Conservation (phyloP, 208 protist species). For the Perkinsela sp. region DNA sequence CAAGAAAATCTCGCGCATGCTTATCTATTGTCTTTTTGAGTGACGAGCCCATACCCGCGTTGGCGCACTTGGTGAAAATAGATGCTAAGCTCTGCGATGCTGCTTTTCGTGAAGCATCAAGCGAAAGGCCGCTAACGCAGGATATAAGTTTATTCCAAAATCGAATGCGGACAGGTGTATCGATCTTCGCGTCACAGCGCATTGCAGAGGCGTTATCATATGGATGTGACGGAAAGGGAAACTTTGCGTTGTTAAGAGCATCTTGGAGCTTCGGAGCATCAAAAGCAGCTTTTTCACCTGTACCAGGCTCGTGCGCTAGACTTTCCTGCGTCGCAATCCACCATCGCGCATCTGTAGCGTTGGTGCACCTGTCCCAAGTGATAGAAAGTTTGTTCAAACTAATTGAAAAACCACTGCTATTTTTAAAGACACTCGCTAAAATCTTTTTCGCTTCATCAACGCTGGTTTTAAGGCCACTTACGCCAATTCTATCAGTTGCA, state of each 20-base stretch:
- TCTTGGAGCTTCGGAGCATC: background rate
- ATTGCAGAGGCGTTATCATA: background rate
- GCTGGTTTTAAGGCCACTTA: background rate
- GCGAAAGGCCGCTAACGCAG: background rate
- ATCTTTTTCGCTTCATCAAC: background rate
- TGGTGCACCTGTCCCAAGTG: background rate
- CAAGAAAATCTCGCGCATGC: background rate
- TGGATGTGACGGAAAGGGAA: background rate
- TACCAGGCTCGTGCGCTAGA: background rate
- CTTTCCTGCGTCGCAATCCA: background rate
- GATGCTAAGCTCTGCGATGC: background rate
- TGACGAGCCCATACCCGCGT: background rate
- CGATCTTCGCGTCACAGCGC: background rate
- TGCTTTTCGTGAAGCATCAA: background rate
- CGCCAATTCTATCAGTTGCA: background rate
- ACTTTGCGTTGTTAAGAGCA: background rate
- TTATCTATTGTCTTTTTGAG: background rate
- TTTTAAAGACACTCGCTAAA: background rate
- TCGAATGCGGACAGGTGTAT: background rate
- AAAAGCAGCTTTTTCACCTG: background rate
- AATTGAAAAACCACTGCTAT: background rate
- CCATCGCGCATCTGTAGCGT: background rate
- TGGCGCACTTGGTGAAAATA: too few relatives aligned
- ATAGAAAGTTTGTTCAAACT: background rate
- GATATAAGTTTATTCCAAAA: background rate